Conservation (phyloP, 208 protist genomes). For the Sergeia podlipaevii region DNA sequence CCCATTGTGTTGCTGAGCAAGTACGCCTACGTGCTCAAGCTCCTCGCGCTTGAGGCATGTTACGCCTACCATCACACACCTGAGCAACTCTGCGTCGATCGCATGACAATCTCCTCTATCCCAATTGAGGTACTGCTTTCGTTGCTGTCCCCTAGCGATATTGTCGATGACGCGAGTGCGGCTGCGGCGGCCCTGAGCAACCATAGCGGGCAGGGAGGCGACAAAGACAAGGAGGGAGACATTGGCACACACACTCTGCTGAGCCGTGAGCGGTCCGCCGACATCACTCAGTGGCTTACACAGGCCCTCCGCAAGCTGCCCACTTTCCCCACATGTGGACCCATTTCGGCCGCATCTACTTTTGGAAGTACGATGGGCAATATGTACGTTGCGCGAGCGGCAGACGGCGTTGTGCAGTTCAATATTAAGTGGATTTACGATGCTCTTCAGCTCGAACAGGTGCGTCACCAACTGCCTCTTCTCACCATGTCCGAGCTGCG, state of each 20-base stretch:
- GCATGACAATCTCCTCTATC: slow-evolving; percentile 32
- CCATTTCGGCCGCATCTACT: slow-evolving; percentile 29
- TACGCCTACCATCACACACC: slow-evolving; percentile 32
- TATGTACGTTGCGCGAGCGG: slow-evolving; percentile 26
- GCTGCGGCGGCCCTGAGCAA: background rate
- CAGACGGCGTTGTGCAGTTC: slow-evolving; percentile 69
- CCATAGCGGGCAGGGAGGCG: background rate
- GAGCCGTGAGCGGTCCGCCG: slow-evolving; percentile 16
- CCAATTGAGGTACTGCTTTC: slow-evolving; percentile 37
- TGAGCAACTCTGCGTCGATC: slow-evolving; percentile 27
- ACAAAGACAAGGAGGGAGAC: background rate
- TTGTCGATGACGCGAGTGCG: slow-evolving; percentile 2
- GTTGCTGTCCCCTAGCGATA: slow-evolving; percentile 27
- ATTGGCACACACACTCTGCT: slow-evolving; percentile 12
- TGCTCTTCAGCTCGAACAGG: slow-evolving; percentile 43
- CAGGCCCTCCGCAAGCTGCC: slow-evolving; percentile 49
- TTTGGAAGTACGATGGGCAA: too few relatives aligned
- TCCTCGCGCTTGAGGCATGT: slow-evolving; percentile 69
- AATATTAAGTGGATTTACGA: slow-evolving; percentile 55
- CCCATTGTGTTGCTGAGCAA: slow-evolving; percentile 74
- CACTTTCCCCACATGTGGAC: slow-evolving; percentile 44
- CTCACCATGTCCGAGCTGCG: slow-evolving; percentile 31
- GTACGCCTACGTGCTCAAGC: slow-evolving; percentile 84
- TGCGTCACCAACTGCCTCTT: slow-evolving; percentile 20
- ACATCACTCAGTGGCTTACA: slow-evolving; percentile 65